Percentiles rank a stretch among this genome's conserved stretches.
Evolutionary conservation across 768 basidiomycete species (phyloP).

Genomic region (Candolleomyces aberdarensis): DNA sequence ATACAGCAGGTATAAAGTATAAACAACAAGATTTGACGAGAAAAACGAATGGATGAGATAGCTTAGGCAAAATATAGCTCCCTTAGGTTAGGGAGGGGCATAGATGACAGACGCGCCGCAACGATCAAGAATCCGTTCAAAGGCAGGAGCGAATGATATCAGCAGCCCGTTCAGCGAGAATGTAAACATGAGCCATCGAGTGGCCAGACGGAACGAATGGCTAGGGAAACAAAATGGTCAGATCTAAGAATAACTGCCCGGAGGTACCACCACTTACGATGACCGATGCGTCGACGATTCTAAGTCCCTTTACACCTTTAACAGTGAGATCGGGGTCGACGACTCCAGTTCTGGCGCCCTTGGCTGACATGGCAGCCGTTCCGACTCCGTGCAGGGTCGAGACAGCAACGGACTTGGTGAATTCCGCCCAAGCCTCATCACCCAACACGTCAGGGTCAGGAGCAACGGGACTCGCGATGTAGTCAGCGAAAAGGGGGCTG

Average conservation of each 20-base stretch:
- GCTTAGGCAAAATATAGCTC: no score
- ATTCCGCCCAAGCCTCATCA: constrained; percentile 3
- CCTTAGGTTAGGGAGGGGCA: no score
- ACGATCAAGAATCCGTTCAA: no score
- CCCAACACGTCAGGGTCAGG: constrained; percentile 10
- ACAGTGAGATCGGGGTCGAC: constrained; percentile 29
- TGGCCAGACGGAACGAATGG: constrained; percentile 7
- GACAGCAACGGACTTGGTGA: constrained; percentile 10
- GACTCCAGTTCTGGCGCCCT: constrained; percentile 22
- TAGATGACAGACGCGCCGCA: no score
- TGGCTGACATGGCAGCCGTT: constrained; percentile 26
- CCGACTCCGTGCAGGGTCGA: constrained; percentile 21
- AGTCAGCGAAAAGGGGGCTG: constrained; percentile 13
- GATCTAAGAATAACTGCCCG: no score
- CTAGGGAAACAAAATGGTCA: not conserved
- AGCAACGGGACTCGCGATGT: constrained; percentile 2
- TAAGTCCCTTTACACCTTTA: constrained; percentile 26
- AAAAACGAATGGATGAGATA: no score
- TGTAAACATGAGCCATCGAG: constrained; percentile 8
- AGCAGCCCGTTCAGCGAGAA: constrained; percentile 7
- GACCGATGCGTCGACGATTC: constrained; percentile 34
- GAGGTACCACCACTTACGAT: constrained; percentile 16
- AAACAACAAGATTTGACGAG: no score
- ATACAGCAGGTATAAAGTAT: no score
- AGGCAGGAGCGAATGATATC: constrained; percentile 1